Conservation (phyloP, 148 eudicot genomes). For the Vaccinium darrowii region DNA sequence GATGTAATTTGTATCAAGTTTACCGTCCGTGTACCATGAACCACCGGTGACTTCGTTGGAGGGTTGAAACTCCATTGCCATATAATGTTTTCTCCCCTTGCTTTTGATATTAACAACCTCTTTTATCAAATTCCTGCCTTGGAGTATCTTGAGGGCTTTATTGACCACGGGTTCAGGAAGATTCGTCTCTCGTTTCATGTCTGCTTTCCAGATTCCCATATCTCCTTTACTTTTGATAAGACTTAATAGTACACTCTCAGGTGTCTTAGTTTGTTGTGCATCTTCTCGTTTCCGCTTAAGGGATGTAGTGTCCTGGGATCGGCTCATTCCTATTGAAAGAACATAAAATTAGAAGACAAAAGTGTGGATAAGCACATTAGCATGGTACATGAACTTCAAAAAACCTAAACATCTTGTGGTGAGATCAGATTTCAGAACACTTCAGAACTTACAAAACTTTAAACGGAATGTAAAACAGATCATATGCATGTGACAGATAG, state of each 20-base stretch:
- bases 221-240: constrained; percentile 48
- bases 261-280: constrained; percentile 2
- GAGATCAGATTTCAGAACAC: too few relatives aligned
- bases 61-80: constrained; percentile 73
- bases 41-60: constrained; percentile 74
- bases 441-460: too few relatives aligned
- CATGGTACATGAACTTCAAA: too few relatives aligned
- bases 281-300: constrained; percentile 32
- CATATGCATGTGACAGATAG: too few relatives aligned
- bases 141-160: constrained; percentile 49
- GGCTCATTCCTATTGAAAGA: constrained; percentile 19
- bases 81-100: constrained; percentile 51
- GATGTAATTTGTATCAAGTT: constrained; percentile 46
- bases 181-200: constrained; percentile 42
- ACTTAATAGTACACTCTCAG: constrained; percentile 36
- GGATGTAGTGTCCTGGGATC: neutral
- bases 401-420: too few relatives aligned
- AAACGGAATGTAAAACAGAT: too few relatives aligned
- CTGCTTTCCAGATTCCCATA: constrained; percentile 57
- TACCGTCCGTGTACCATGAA: constrained; percentile 63
- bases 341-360: neutral
- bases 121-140: constrained; percentile 39
- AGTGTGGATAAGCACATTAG: neutral
- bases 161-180: constrained; percentile 25
- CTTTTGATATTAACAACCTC: constrained; percentile 53